These are phyloP conservation scores for Candida montana DNA, from an alignment of 805 yeast species.

Conservation along the genomic window DNA sequence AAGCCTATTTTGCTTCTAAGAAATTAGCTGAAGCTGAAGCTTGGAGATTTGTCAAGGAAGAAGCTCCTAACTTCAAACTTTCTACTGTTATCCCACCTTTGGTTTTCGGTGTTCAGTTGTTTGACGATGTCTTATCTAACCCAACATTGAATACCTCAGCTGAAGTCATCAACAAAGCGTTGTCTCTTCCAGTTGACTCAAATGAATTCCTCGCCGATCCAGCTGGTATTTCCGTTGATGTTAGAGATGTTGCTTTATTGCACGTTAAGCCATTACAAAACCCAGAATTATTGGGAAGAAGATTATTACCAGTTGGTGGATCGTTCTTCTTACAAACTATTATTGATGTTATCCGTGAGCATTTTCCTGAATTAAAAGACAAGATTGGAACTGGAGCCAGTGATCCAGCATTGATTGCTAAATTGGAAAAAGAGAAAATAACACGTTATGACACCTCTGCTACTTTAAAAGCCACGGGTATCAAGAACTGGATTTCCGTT, in stretches of 20 bases:
- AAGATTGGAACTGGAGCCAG: constrained; percentile 39
- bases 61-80: constrained; percentile 32
- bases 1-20: constrained; percentile 52
- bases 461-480: constrained; percentile 4
- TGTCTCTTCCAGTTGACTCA: constrained; percentile 24
- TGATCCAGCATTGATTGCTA: constrained; percentile 17
- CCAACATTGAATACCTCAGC: constrained; percentile 36
- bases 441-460: constrained; percentile 3
- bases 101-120: constrained; percentile 54
- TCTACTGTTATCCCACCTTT: constrained; percentile 45
- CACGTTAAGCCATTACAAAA: constrained; percentile 33
- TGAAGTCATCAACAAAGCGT: constrained; percentile 25
- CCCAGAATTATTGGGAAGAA: constrained; percentile 18
- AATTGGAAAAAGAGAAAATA: not conserved
- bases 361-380: constrained; percentile 38
- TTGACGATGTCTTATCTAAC: constrained; percentile 35
- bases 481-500: constrained; percentile 26
- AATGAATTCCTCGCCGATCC: constrained; percentile 8
- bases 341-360: constrained; percentile 23
- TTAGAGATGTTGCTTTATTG: constrained; percentile 42
- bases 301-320: constrained; percentile 27
- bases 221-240: constrained; percentile 27
- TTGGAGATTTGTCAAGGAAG: constrained; percentile 42
- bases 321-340: constrained; percentile 22
- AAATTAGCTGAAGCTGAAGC: constrained; percentile 55